A percentile compares a stretch with the other conserved stretches of the same genome.
phyloP scores from a whole-genome alignment of 805 yeast species.

The Kodamaea kaohsiungensis region DNA sequence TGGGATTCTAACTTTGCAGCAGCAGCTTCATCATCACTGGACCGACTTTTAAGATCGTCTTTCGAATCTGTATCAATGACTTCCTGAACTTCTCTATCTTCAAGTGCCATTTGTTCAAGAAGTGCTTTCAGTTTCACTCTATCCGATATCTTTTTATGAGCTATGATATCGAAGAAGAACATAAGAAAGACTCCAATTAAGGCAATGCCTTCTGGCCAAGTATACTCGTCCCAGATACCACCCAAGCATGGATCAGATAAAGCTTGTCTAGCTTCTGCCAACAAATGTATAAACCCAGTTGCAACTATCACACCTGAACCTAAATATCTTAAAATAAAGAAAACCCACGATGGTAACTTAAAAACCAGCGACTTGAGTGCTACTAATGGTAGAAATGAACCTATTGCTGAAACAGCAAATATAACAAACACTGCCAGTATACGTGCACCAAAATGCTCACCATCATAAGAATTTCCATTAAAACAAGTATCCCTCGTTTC shows the following conservation, averaged over 20 bases:
- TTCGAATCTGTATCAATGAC: not conserved
- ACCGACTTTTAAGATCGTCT: too few relatives aligned
- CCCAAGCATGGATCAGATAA: constrained; percentile 30
- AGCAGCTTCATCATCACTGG: too few relatives aligned
- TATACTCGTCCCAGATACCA: constrained; percentile 26
- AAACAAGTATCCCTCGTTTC: not conserved
- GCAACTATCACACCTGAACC: constrained; percentile 40
- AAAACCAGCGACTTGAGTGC: constrained; percentile 21
- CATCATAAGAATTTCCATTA: constrained; percentile 21
- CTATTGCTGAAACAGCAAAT: constrained; percentile 29
- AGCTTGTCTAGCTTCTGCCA: constrained; percentile 30
- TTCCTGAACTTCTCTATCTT: not conserved
- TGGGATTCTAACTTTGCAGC: not conserved
- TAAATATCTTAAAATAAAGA: constrained; percentile 29
- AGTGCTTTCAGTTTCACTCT: not conserved
- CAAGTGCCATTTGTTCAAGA: not conserved
- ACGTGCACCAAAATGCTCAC: constrained; percentile 26
- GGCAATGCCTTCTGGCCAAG: constrained; percentile 36
- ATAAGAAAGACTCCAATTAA: constrained; percentile 31
- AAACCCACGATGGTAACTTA: constrained; percentile 26
- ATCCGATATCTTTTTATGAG: constrained; percentile 18
- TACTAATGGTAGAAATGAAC: constrained; percentile 32
- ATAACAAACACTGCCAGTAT: constrained; percentile 33
- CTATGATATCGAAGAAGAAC: constrained; percentile 31
- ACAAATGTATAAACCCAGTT: constrained; percentile 36